These are phyloP conservation scores for Drosera spatulata DNA, from an alignment of 179 eudicot species.

Conservation along the genomic window DNA sequence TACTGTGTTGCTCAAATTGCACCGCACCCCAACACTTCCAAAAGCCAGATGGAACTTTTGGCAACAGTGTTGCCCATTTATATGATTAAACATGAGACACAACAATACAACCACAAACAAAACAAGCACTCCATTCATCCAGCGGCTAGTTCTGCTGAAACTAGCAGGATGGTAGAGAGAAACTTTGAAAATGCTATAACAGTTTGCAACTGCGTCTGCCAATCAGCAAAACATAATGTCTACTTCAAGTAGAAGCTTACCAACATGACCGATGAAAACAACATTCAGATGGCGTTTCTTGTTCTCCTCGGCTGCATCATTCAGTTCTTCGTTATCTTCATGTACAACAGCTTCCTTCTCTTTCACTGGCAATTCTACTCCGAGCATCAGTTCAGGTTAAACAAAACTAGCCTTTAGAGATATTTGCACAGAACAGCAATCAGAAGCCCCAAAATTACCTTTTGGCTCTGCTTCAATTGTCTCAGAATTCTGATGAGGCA, in stretches of 20 bases:
- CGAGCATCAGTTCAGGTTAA: background rate
- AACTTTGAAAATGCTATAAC: too few relatives aligned
- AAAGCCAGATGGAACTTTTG: too few relatives aligned
- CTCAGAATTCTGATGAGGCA: conserved; percentile 10
- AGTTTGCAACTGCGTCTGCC: too few relatives aligned
- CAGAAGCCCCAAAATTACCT: conserved; percentile 8
- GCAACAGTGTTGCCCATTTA: too few relatives aligned
- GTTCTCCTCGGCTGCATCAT: conserved; percentile 16
- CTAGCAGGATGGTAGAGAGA: too few relatives aligned
- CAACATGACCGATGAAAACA: conserved; percentile 98
- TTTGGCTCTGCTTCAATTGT: conserved; percentile 15
- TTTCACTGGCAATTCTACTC: conserved; percentile 20
- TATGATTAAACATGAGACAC: too few relatives aligned
- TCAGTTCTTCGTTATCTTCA: conserved; percentile 27
- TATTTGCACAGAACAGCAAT: background rate
- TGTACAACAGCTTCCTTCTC: conserved; percentile 25
- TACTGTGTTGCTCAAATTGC: too few relatives aligned
- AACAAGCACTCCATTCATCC: too few relatives aligned
- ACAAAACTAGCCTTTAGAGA: background rate
- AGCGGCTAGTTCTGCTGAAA: too few relatives aligned
- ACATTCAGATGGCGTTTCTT: conserved; percentile 86
- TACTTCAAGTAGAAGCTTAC: conserved; percentile 46
- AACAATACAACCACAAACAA: too few relatives aligned
- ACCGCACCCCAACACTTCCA: too few relatives aligned
- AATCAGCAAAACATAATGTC: too few relatives aligned